phyloP scores from a whole-genome alignment of 129 eudicot genomes.

The Smallanthus sonchifolius region DNA sequence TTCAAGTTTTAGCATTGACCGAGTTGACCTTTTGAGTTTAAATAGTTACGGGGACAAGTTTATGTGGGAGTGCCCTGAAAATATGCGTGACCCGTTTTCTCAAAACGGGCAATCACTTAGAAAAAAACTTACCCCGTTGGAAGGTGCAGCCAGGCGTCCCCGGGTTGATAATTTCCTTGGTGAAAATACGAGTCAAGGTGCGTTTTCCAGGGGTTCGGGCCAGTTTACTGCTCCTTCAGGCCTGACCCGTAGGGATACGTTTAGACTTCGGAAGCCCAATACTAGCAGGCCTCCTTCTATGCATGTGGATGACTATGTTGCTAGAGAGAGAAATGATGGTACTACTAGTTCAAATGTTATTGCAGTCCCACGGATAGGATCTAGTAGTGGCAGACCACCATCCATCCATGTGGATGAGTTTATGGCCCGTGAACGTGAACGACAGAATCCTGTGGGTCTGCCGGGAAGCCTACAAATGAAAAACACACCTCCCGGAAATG shows the following conservation, averaged over 20 bases:
- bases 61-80: conserved; percentile 96
- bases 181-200: conserved; percentile 45
- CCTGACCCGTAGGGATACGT: conserved; percentile 83
- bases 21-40: conserved; percentile 43
- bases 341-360: conserved; percentile 73
- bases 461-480: conserved; percentile 38
- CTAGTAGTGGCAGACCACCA: conserved; percentile 93
- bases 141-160: conserved; percentile 49
- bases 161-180: conserved; percentile 51
- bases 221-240: conserved; percentile 50
- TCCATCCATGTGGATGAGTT: conserved; percentile 97
- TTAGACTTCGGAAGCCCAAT: conserved; percentile 93
- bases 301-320: conserved; percentile 99
- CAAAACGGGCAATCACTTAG: conserved; percentile 54
- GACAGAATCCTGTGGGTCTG: conserved; percentile 58
- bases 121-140: conserved; percentile 61
- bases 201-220: conserved; percentile 57
- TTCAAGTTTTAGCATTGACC: conserved; percentile 43
- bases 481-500: conserved; percentile 38
- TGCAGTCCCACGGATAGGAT: conserved; percentile 72
- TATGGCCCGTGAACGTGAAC: conserved; percentile 94
- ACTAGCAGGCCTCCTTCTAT: conserved; percentile 98
- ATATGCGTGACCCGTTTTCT: conserved; percentile 67
- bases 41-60: conserved; percentile 50
- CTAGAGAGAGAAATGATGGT: conserved; percentile 90